Conservation (phyloP, 805 yeast species). For the Schizosaccharomyces cryophilus region DNA sequence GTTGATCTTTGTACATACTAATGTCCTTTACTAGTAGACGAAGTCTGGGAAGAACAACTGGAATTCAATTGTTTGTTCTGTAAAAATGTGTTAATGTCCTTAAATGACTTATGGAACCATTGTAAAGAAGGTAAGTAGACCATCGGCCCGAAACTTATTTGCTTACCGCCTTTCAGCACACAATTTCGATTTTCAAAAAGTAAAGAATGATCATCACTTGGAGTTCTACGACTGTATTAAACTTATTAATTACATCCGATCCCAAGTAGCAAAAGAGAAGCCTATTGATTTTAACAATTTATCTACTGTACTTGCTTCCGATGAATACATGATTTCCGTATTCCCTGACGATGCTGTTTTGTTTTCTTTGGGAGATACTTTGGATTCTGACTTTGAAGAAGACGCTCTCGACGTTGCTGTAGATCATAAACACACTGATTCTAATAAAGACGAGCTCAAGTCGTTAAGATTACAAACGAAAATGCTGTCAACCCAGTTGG, state of each 20-base stretch:
- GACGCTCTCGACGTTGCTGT: constrained; percentile 4
- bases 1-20: background rate
- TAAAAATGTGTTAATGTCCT: background rate
- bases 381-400: background rate
- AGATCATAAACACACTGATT: constrained; percentile 5
- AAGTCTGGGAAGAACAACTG: background rate
- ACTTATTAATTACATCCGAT: constrained; percentile 11
- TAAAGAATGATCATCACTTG: constrained; percentile 2
- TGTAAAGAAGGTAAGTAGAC: background rate
- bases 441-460: background rate
- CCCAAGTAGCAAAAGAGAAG: constrained; percentile 6
- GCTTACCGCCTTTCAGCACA: background rate
- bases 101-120: background rate
- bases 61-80: background rate
- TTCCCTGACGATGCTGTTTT: constrained; percentile 11
- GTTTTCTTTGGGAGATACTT: constrained; percentile 9
- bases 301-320: constrained; percentile 6
- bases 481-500: constrained; percentile 5
- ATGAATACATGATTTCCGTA: constrained; percentile 10
- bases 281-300: constrained; percentile 4
- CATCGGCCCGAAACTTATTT: too few species aligned
- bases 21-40: background rate
- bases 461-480: background rate
- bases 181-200: background rate
- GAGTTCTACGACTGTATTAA: constrained; percentile 12